Percentiles rank a stretch among this genome's conserved stretches.
Conservation (phyloP, 202 grass and related monocot species). For the Sporobolus alterniflorus region DNA sequence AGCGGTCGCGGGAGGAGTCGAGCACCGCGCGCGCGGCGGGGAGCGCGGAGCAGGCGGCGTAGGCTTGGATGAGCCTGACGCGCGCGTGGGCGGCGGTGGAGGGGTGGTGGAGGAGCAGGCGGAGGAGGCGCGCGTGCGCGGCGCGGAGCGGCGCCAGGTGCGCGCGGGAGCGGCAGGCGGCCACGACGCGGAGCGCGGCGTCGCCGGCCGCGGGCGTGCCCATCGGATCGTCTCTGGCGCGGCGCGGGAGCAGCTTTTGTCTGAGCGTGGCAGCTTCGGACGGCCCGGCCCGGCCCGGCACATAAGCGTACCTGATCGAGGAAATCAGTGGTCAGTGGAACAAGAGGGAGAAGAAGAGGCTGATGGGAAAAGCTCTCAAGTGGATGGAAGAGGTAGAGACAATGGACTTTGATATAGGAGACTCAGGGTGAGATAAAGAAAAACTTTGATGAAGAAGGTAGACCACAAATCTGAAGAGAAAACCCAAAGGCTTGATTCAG, state of each 20-base stretch:
- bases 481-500: too few relatives aligned
- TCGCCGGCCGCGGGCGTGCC: constrained; percentile 16
- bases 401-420: too few relatives aligned
- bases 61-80: constrained; percentile 80
- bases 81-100: constrained; percentile 30
- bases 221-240: constrained; percentile 11
- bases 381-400: too few relatives aligned
- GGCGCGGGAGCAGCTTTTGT: neutral
- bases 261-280: neutral
- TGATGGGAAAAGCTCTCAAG: too few relatives aligned
- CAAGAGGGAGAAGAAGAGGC: too few relatives aligned
- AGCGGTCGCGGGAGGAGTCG: constrained; percentile 22
- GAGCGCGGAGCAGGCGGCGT: constrained; percentile 68
- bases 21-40: constrained; percentile 52
- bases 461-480: too few relatives aligned
- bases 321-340: too few relatives aligned
- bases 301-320: neutral
- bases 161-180: constrained; percentile 50
- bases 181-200: constrained; percentile 49
- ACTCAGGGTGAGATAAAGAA: too few relatives aligned
- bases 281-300: neutral
- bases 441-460: too few relatives aligned
- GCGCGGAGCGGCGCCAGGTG: constrained; percentile 50
- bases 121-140: constrained; percentile 56
- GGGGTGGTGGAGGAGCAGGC: constrained; percentile 30